These are phyloP conservation scores for Aegilops speltoides DNA, from an alignment of 176 grass and related monocot genomes.

Conservation along the genomic window DNA sequence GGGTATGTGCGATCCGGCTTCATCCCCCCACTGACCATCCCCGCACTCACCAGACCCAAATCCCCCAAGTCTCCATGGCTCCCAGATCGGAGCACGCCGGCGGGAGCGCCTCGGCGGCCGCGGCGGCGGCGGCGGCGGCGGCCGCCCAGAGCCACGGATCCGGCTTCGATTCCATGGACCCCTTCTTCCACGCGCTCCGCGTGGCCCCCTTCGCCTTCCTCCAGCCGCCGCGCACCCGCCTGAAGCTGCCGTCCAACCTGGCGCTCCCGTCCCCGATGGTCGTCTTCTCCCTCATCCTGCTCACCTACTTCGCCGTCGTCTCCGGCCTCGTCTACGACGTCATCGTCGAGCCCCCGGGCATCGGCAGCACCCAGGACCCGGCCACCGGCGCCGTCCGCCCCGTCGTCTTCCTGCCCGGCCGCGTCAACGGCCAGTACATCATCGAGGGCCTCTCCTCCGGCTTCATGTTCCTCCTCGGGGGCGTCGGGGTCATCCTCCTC, in stretches of 20 bases:
- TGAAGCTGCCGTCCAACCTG: slow-evolving; percentile 80
- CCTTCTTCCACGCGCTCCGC: slow-evolving; percentile 65
- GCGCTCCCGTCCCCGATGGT: slow-evolving; percentile 77
- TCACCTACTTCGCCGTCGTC: slow-evolving; percentile 93
- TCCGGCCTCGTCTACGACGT: slow-evolving; percentile 93
- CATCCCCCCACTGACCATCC: not conserved
- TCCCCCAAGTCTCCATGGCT: slow-evolving; percentile 2
- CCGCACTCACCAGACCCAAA: not conserved
- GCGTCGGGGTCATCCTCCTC: slow-evolving; percentile 82
- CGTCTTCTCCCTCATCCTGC: slow-evolving; percentile 78
- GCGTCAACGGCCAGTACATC: slow-evolving; percentile 97
- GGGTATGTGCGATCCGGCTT: too few relatives aligned
- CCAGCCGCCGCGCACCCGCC: slow-evolving; percentile 73
- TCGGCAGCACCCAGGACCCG: slow-evolving; percentile 81
- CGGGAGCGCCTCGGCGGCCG: slow-evolving; percentile 14
- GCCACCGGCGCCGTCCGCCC: slow-evolving; percentile 76
- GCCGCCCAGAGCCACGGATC: slow-evolving; percentile 30
- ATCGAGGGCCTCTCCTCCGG: slow-evolving; percentile 98
- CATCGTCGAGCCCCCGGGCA: slow-evolving; percentile 91
- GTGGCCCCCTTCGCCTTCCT: slow-evolving; percentile 83
- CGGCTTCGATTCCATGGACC: slow-evolving; percentile 58
- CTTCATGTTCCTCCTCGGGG: slow-evolving; percentile 93
- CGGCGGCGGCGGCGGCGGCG: slow-evolving; percentile 9
- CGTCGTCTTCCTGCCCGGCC: slow-evolving; percentile 85
- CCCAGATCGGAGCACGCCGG: slow-evolving; percentile 56